These are phyloP conservation scores for Botryotinia calthae DNA, from an alignment of 2,329 filamentous ascomycete genomes.

Conservation along the genomic window DNA sequence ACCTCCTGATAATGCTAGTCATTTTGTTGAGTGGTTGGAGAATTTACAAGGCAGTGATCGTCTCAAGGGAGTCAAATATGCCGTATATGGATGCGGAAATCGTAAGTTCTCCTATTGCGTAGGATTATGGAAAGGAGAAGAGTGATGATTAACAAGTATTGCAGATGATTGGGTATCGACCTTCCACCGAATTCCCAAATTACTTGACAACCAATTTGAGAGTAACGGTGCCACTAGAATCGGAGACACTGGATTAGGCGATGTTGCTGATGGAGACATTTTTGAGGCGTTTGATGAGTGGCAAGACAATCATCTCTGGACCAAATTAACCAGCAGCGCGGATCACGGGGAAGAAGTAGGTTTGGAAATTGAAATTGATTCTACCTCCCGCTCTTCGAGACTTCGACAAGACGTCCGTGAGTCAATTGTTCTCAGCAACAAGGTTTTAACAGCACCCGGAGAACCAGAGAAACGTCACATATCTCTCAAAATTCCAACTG, in stretches of 20 bases:
- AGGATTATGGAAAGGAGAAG: slow-evolving; percentile 33
- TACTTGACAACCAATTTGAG: slow-evolving; percentile 48
- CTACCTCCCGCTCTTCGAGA: slow-evolving; percentile 27
- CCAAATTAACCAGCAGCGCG: slow-evolving; percentile 30
- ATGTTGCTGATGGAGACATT: slow-evolving; percentile 50
- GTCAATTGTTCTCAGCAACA: slow-evolving; percentile 55
- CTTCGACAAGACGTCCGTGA: slow-evolving; percentile 64
- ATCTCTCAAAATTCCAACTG: slow-evolving; percentile 39
- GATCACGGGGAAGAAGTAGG: background rate
- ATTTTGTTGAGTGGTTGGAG: slow-evolving; percentile 67
- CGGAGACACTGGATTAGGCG: background rate
- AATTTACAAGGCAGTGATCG: slow-evolving; percentile 38
- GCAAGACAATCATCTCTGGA: slow-evolving; percentile 59
- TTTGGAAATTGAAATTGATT: slow-evolving; percentile 21
- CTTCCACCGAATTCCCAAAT: slow-evolving; percentile 64
- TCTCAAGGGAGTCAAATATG: slow-evolving; percentile 58
- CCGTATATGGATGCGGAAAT: slow-evolving; percentile 69
- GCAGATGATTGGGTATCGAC: slow-evolving; percentile 55
- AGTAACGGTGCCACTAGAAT: slow-evolving; percentile 21
- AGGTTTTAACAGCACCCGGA: slow-evolving; percentile 47
- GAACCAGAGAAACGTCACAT: slow-evolving; percentile 57
- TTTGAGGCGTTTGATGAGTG: slow-evolving; percentile 67
- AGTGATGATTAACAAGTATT: slow-evolving; percentile 22
- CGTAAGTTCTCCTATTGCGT: slow-evolving; percentile 31
- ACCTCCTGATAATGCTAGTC: slow-evolving; percentile 67